Evolutionary conservation across 176 grass and related monocot genomes (phyloP), one percentile per base, ranked within the genome.

Genomic region (Elaeis guineensis): DNA sequence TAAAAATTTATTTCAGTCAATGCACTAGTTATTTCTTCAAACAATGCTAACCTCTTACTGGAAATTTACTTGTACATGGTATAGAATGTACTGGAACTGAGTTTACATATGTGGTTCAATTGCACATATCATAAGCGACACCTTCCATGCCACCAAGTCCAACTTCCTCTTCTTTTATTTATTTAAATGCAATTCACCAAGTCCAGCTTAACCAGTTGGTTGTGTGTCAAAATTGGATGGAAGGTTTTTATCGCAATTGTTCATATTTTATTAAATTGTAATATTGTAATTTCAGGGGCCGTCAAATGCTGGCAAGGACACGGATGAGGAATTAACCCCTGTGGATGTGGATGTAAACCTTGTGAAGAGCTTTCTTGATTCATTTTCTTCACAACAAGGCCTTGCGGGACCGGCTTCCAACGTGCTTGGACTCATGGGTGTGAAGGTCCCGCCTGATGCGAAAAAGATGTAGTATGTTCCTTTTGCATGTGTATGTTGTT

Each of bases 311-410:
- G 63, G 48, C 2, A 71, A 85, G 57, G 78, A 64, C 25, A 63
- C 24, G 59, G 70, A 83, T 54, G 70, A 66, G 25, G 87, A 92
- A 72, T 71, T 92, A 64, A 77, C 81, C 22, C 84, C 93, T 51
- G 81, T 98, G n/a, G 93, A 98, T 61, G 82, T 92, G 12, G 85
- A 98, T 80, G 53, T 92, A 1, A 98, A 98, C 79, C 87, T 98
- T 51, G 89, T 98, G 4, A 76, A 89, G 64, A 98, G 76, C 63
- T 77, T 92, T 28, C 84, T 98, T 11, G 83, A 89, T 29, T 98
- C 88, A 2, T 98, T 92, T 64, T 89, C 88, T 35, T 98, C 87
- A 32, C 88, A 92, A 53, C 88, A 98, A 74, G 93, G 88, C 52
- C 93, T 98, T 61, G 76, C 93, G 0, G 93, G 93, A 14, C 93